phyloP scores from a whole-genome alignment of 129 eudicot genomes.

The Smallanthus sonchifolius region DNA sequence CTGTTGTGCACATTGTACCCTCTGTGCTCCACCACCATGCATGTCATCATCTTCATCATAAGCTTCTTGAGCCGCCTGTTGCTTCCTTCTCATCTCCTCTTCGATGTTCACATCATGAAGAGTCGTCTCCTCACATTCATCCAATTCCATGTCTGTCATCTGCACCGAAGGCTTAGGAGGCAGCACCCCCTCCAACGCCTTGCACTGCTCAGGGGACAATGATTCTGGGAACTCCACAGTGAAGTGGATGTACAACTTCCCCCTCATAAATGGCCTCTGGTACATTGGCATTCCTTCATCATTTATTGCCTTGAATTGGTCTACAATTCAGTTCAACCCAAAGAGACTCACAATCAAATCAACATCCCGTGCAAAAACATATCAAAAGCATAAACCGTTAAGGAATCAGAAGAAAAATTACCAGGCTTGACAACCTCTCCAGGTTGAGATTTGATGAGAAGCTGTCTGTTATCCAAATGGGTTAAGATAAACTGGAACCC shows the following conservation, averaged over 20 bases:
- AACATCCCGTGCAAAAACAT: background rate
- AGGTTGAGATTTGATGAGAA: conserved; percentile 52
- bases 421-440: conserved; percentile 58
- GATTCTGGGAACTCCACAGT: conserved; percentile 41
- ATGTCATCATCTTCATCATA: conserved; percentile 67
- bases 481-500: conserved; percentile 64
- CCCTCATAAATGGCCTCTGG: conserved; percentile 46
- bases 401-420: conserved; percentile 8
- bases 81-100: conserved; percentile 50
- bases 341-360: background rate
- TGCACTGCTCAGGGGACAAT: conserved; percentile 27
- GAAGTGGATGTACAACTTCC: conserved; percentile 42
- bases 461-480: conserved; percentile 43
- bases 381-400: too few relatives aligned
- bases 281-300: conserved; percentile 55
- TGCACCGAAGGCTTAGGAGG: conserved; percentile 32
- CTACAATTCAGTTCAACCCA: conserved; percentile 14
- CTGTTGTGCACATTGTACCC: conserved; percentile 69
- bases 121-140: conserved; percentile 43
- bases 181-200: conserved; percentile 40
- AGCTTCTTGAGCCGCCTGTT: conserved; percentile 33
- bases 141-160: conserved; percentile 39
- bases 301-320: conserved; percentile 60
- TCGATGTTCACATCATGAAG: conserved; percentile 35
- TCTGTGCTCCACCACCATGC: conserved; percentile 66